Conservation (phyloP, 2,329 filamentous ascomycete genomes). For the Fusarium domesticum region DNA sequence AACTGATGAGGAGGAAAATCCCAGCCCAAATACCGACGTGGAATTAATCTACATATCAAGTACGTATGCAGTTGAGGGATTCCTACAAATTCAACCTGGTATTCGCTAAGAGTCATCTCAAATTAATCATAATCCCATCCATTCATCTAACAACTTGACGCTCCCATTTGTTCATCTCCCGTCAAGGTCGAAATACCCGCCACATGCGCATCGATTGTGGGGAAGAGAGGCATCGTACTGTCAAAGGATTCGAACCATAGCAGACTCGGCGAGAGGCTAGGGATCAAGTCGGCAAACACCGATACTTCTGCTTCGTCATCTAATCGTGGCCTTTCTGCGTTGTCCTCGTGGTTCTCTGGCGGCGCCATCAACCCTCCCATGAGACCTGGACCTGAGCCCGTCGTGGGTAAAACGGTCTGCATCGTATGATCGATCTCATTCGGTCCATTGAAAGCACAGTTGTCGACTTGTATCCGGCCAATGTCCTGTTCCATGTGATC, state of each 20-base stretch:
- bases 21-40: too few species aligned
- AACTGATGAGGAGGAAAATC: too few species aligned
- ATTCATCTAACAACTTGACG: not conserved
- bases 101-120: too few species aligned
- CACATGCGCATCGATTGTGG: slow-evolving; percentile 25
- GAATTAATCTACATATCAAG: too few species aligned
- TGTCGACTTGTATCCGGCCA: not conserved
- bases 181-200: slow-evolving; percentile 3
- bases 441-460: not conserved
- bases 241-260: slow-evolving; percentile 29
- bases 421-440: not conserved
- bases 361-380: not conserved
- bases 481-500: not conserved
- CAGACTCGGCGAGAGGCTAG: slow-evolving; percentile 26
- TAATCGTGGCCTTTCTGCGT: not conserved
- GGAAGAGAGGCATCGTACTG: slow-evolving; percentile 26
- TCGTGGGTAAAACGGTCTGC: not conserved
- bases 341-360: slow-evolving; percentile 3
- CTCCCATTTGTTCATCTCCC: not conserved
- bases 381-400: not conserved
- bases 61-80: too few species aligned
- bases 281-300: slow-evolving; percentile 17
- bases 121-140: not conserved
- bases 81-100: too few species aligned
- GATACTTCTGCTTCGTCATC: slow-evolving; percentile 11